Evolutionary conservation across 169 alveolate genomes (phyloP), one percentile per base, ranked within the genome.

Genomic region (Plasmodium adleri): DNA sequence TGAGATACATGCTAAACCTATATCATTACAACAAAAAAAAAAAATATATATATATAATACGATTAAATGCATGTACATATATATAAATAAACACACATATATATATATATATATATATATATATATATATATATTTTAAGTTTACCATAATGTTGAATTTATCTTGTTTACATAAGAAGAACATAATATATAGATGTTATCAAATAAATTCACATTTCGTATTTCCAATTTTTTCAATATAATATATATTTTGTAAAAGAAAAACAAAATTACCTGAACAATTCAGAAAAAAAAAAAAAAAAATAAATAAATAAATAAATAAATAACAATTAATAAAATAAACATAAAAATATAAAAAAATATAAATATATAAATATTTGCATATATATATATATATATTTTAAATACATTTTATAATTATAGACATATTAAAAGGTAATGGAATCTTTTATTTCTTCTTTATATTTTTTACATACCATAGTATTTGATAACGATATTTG

Each of bases 1-100:
- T 83, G 17, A 83, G 72, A 50, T 39, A 83, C 28, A 72, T 83
- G 73, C 91, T 83, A 49, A 83, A 83, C 91, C 91, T 83, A 73
- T 20, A 50, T 10, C 47, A 5, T n/a, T 20, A n/a, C 1, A 32
- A 43, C 1, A 43, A 13, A 32, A 43, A 10, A 59, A 3, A 59
- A 3, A 1, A 0, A 59, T 59, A 59, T 15, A 54, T 54, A 54
- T 54, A 54, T 54, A 54, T 54, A 54, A 6, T 9, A 39, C 47
- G 5, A 5, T 39, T 39, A 39, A 5, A 39, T 39, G 47, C 8
- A 39, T 39, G 5, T 39, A 39, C 8, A 0, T 39, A 39, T 39
- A 39, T 39, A 39, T 39, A 39, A 39, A 39, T 39, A 39, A 39
- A 39, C 1, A 39, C 1, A 39, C 5, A 39, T 39, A 39, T 1